Evolutionary conservation across 768 basidiomycete species (phyloP), one percentile per base, ranked within the genome.

Genomic region (Erythrobasidium yunnanense): DNA sequence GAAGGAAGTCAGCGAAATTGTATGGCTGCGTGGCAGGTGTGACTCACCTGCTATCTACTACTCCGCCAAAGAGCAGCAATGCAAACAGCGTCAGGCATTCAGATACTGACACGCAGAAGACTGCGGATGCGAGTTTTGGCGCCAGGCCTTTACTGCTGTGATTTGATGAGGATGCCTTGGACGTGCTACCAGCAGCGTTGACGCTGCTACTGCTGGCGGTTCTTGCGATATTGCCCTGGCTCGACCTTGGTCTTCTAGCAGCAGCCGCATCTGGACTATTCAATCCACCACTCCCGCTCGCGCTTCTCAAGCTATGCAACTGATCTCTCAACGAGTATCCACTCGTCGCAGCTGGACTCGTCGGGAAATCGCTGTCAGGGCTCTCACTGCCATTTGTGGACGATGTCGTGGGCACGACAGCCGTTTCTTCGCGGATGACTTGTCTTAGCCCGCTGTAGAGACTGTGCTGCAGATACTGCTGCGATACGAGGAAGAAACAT

Each of bases 71-170:
- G 27, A 73, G 54, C n/a, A 73, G 25, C 33, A 73, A 53, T 5
- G 73, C 69, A 56, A 71, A 73, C 30, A 73, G 69, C 32, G 68
- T 71, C 30, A 57, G 68, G 53, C 66, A 67, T 65, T 73, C 73
- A 29, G 71, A 72, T 49, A 73, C 71, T 18, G 70, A 50, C 6
- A 72, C 52, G 66, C 73, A 73, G 67, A 73, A 73, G 29, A 73
- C 49, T 4, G 56, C 54, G 7, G 49, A 62, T 11, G 72, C 50
- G 20, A 72, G 57, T 25, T 17, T 56, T 35, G 30, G 66, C 32
- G 57, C 68, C 67, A 20, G 68, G 47, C 13, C 20, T 23, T 55
- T 32, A 27, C 55, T 46, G 23, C 20, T 33, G n/a, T 30, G 15
- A 20, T 42, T 34, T 29, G 49, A 51, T 29, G 22, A 11, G n/a